Evolutionary conservation across 202 grass and related monocot genomes (phyloP).

Genomic region (Saccharum hybrid): DNA sequence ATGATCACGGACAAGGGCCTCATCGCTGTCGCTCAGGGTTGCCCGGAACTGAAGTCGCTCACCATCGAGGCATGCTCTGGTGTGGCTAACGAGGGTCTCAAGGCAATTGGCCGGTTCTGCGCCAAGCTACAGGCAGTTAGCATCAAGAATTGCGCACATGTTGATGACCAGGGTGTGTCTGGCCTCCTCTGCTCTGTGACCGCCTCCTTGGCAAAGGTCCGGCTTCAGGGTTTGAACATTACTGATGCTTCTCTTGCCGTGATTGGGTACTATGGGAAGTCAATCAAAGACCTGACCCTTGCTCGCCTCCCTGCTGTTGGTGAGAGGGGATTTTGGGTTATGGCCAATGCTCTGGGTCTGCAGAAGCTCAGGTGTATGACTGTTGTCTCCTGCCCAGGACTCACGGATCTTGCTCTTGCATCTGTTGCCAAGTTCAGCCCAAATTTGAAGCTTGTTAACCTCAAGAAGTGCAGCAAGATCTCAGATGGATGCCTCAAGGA

Average conservation of each 20-base stretch:
- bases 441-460: constrained; percentile 66
- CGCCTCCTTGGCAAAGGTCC: constrained; percentile 65
- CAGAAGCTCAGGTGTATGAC: constrained; percentile 75
- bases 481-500: constrained; percentile 76
- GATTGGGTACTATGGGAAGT: constrained; percentile 83
- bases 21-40: constrained; percentile 54
- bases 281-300: constrained; percentile 65
- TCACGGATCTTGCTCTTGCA: constrained; percentile 77
- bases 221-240: constrained; percentile 83
- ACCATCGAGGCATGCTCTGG: constrained; percentile 67
- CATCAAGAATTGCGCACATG: constrained; percentile 73
- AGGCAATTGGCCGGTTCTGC: constrained; percentile 66
- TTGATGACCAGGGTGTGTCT: constrained; percentile 81
- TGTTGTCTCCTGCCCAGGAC: constrained; percentile 70
- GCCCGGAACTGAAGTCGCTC: constrained; percentile 64
- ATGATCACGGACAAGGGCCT: constrained; percentile 87
- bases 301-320: constrained; percentile 60
- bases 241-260: constrained; percentile 80
- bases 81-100: constrained; percentile 67
- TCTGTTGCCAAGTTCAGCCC: constrained; percentile 80
- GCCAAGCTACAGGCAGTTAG: constrained; percentile 65
- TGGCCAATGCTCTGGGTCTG: constrained; percentile 91
- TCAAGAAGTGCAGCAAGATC: constrained; percentile 72
- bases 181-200: constrained; percentile 63
- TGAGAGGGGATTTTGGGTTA: constrained; percentile 98